Evolutionary conservation across 1,139 yeast species (phyloP), one percentile per base, ranked within the genome.

Genomic region (Suhomyces terraborum): DNA sequence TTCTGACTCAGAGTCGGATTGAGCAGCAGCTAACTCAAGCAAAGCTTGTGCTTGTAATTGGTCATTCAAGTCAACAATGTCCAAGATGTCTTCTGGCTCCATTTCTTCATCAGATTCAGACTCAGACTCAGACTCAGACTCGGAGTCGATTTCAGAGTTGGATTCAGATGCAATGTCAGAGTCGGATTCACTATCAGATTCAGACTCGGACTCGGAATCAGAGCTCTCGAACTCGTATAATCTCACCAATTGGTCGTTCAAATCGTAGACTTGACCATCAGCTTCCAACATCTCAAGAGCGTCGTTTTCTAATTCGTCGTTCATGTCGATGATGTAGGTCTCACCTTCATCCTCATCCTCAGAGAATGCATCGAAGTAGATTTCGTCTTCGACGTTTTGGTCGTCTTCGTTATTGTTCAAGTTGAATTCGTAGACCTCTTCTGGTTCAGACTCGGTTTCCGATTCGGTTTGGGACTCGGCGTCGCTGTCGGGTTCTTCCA

Each of bases 161-260:
- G 32, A 36, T 13, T 38, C 43, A 21, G 45, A 43, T 17, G 10
- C 28, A 6, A 23, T 21, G 4, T 35, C 38, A 14, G 54, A 47
- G 8, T 41, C 47, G n/a, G 46, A 46, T 4, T 49, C 41, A 12
- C 52, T 45, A 21, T 35, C 40, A n/a, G 41, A 41, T 6, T 43
- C 43, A 12, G 52, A 45, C 4, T 42, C 45, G 20, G 29, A 28
- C 3, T 46, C 52, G 28, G 45, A 43, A 14, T 39, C 45, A 4
- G 29, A 35, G n/a, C n/a, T n/a, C n/a, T n/a, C n/a, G 27, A 8
- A 8, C 27, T 69, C 76, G 53, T 69, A 71, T 52, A 56, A 69
- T 52, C 64, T 61, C 32, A 71, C 60, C 46, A 69, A 54, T 46
- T 69, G 73, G 48, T 71, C 66, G 51, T 72, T 70, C 48, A 71